Conservation (phyloP, 257 asterid species). For the Vinca minor region DNA sequence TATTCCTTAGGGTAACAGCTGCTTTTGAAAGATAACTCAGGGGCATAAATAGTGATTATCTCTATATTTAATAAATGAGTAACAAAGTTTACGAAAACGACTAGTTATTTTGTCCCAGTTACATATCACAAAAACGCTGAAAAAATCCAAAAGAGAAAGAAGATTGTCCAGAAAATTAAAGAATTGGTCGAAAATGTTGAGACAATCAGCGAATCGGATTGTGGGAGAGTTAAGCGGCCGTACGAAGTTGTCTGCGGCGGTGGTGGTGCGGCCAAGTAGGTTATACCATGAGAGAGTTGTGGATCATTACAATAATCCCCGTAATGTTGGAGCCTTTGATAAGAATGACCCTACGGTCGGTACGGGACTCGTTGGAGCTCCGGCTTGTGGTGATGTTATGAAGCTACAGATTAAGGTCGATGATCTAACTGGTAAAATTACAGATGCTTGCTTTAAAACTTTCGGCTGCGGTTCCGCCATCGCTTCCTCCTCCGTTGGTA, state of each 20-base stretch:
- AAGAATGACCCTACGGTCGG: conserved; percentile 72
- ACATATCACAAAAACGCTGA: background rate
- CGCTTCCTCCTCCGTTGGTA: conserved; percentile 91
- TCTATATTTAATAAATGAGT: too few species aligned
- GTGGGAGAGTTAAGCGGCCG: conserved; percentile 24
- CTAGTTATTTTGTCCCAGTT: too few species aligned
- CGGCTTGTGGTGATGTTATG: conserved; percentile 98
- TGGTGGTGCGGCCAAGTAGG: conserved; percentile 14
- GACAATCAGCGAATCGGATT: conserved; percentile 33
- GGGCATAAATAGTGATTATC: too few species aligned
- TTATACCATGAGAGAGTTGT: conserved; percentile 91
- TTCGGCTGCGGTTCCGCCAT: conserved; percentile 94
- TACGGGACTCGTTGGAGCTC: conserved; percentile 92
- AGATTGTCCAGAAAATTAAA: too few species aligned
- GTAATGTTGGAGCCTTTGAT: conserved; percentile 88
- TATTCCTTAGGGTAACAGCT: too few species aligned
- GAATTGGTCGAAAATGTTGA: too few species aligned
- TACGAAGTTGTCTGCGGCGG: conserved; percentile 15
- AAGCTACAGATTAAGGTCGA: conserved; percentile 85
- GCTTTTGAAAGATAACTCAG: too few species aligned
- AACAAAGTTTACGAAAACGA: too few species aligned
- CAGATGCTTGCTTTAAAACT: conserved; percentile 86
- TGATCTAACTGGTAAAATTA: conserved; percentile 60
- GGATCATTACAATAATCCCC: conserved; percentile 87
- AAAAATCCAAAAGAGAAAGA: background rate